Percentiles rank a stretch among this genome's conserved stretches.
Evolutionary conservation across 2,329 filamentous ascomycete genomes (phyloP).

Genomic region (Nigrospora osmanthi): DNA sequence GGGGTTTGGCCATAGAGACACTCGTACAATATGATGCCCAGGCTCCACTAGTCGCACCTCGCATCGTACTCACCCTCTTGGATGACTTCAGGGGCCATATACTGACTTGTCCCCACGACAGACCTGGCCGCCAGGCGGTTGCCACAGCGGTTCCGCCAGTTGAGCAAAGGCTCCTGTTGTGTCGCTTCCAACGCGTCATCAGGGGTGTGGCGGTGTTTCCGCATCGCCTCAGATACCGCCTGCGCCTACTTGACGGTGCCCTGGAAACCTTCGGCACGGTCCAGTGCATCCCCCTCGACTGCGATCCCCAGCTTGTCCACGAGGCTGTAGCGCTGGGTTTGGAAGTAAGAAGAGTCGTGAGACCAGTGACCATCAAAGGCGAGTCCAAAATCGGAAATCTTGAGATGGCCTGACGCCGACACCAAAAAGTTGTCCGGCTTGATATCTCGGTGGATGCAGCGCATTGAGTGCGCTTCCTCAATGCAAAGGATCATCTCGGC

Average conservation of each 20-base stretch:
- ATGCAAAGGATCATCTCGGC: slow-evolving; percentile 95
- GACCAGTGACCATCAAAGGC: slow-evolving; percentile 95
- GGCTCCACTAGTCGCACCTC: slow-evolving; percentile 94
- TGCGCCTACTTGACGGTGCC: slow-evolving; percentile 29
- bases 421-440: slow-evolving; percentile 98
- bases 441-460: slow-evolving; percentile 90
- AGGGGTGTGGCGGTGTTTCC: slow-evolving; percentile 28
- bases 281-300: slow-evolving; percentile 66
- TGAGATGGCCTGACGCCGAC: slow-evolving; percentile 78
- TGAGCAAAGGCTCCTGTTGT: slow-evolving; percentile 45
- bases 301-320: slow-evolving; percentile 68
- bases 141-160: slow-evolving; percentile 62
- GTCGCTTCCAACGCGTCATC: slow-evolving; percentile 20
- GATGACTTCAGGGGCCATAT: slow-evolving; percentile 96
- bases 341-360: slow-evolving; percentile 82
- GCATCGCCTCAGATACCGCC: slow-evolving; percentile 27
- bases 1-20: slow-evolving; percentile 89
- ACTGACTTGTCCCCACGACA: slow-evolving; percentile 91
- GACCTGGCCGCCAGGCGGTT: slow-evolving; percentile 71
- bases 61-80: slow-evolving; percentile 78
- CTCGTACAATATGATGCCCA: slow-evolving; percentile 91
- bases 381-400: slow-evolving; percentile 93
- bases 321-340: slow-evolving; percentile 71
- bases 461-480: slow-evolving; percentile 80
- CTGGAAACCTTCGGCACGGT: slow-evolving; percentile 36